Base-by-base conservation (phyloP, 116 monocot species). In the Papilionanthe hybrid region DNA sequence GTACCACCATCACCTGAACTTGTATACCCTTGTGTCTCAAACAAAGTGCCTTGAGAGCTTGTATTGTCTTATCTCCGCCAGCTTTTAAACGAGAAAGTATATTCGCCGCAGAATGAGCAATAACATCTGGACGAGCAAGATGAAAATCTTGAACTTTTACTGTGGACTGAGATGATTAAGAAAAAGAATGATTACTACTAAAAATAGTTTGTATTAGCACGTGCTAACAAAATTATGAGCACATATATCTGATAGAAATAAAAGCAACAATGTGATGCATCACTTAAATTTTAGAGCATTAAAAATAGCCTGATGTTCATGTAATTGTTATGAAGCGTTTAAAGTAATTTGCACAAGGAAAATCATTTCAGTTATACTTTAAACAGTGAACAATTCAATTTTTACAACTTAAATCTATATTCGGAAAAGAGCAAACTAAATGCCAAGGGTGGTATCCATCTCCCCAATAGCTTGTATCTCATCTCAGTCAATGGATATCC, bases 1-100 rank as follows among this genome's bases (percentile, higher is more conserved):
- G 55, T 45, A 76, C 3, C 30, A 68, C 44, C 44, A 83, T 82
- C 85, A 95, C 95, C 95, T 95, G 93, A 15, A 91, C 88, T 82
- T 91, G 90, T 57, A 95, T 82, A 80, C 85, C 84, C 78, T 88
- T 91, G 53, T 81, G 72, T 79, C 85, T 95, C 88, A 86, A 88
- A 85, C 95, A 95, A 72, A 95, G 88, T 50, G 89, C 84, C 86
- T 93, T 95, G 45, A 93, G 82, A 72, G 95, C 95, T 72, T 89
- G 86, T 48, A 58, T 79, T 30, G 82, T 87, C 83, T 88, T 88
- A 57, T 87, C 93, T 72, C 95, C 95, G 83, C 77, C 88, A 81
- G 93, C 91, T 84, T 88, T 90, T 68, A 95, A 37, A 56, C 90
- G 86, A 48, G 95, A 93, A 78, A 95, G 93, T 72, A 95, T 93